Percentiles rank a stretch among this genome's conserved stretches.
These are phyloP conservation scores for Plantago ovata DNA, from an alignment of 257 asterid genomes.

Conservation along the genomic window DNA sequence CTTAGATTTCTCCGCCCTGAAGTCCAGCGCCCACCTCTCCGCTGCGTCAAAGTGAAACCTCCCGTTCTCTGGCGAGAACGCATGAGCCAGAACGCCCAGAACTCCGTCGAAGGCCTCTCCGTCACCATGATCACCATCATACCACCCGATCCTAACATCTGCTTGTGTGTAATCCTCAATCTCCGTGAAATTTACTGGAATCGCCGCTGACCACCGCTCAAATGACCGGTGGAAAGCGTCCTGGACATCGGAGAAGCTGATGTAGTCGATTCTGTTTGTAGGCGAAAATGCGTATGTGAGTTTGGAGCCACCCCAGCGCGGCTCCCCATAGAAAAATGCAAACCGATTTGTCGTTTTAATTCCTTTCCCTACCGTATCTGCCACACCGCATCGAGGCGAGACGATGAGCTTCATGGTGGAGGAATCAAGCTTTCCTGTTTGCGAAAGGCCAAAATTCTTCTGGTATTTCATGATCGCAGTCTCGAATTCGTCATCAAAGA, in stretches of 20 bases:
- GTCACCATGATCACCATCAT: constrained; percentile 83
- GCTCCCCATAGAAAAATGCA: constrained; percentile 52
- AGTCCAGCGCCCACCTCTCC: constrained; percentile 83
- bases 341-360: constrained; percentile 38
- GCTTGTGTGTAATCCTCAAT: constrained; percentile 37
- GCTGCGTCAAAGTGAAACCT: constrained; percentile 74
- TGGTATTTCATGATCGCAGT: constrained; percentile 52
- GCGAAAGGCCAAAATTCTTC: constrained; percentile 41
- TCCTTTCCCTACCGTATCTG: constrained; percentile 23
- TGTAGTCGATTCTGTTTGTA: constrained; percentile 40
- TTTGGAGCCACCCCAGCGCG: constrained; percentile 48
- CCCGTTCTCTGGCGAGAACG: constrained; percentile 91
- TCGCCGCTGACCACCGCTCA: constrained; percentile 79
- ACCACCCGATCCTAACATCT: constrained; percentile 77
- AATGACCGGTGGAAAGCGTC: constrained; percentile 48
- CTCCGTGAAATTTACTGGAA: constrained; percentile 83
- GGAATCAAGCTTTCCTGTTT: constrained; percentile 53
- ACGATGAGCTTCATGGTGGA: constrained; percentile 47
- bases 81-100: constrained; percentile 81
- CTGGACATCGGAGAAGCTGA: constrained; percentile 30
- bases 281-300: constrained; percentile 70
- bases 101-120: constrained; percentile 83
- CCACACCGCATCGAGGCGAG: constrained; percentile 75
- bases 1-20: constrained; percentile 43
- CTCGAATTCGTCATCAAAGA: constrained; percentile 61